These are phyloP conservation scores for Pisolithus tinctorius DNA, from an alignment of 768 basidiomycete genomes.

Conservation along the genomic window DNA sequence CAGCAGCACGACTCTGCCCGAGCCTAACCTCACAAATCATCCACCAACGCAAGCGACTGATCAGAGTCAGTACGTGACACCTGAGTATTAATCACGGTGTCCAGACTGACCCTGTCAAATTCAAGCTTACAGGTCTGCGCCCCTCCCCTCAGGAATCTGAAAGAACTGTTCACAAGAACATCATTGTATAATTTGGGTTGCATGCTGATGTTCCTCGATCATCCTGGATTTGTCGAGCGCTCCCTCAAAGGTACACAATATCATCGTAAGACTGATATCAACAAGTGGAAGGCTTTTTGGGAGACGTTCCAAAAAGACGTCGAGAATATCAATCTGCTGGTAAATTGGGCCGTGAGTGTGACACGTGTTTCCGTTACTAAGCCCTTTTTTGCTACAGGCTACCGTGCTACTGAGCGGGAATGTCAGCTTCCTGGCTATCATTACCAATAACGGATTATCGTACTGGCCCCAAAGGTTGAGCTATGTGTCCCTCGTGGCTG, in stretches of 20 bases:
- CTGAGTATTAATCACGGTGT: too few relatives aligned
- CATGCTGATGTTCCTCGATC: not conserved
- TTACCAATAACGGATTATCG: not conserved
- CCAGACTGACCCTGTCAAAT: not conserved
- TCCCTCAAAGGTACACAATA: not conserved
- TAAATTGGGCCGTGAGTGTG: not conserved
- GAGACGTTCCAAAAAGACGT: not conserved
- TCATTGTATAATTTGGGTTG: not conserved
- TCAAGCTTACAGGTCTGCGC: not conserved
- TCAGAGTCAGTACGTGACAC: too few relatives aligned
- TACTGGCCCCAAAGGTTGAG: not conserved
- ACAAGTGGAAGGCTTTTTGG: not conserved
- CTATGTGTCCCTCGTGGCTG: not conserved
- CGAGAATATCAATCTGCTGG: not conserved
- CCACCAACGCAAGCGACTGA: too few relatives aligned
- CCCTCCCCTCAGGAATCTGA: not conserved
- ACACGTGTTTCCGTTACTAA: not conserved
- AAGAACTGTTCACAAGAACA: not conserved
- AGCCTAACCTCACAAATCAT: too few relatives aligned
- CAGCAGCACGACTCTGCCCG: too few relatives aligned
- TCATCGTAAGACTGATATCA: not conserved
- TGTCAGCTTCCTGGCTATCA: not conserved
- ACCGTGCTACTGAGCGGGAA: not conserved
- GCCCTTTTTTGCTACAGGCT: not conserved
- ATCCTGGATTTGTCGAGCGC: not conserved